phyloP scores from a whole-genome alignment of 208 protist species.

The Trichomonas vaginalis region DNA sequence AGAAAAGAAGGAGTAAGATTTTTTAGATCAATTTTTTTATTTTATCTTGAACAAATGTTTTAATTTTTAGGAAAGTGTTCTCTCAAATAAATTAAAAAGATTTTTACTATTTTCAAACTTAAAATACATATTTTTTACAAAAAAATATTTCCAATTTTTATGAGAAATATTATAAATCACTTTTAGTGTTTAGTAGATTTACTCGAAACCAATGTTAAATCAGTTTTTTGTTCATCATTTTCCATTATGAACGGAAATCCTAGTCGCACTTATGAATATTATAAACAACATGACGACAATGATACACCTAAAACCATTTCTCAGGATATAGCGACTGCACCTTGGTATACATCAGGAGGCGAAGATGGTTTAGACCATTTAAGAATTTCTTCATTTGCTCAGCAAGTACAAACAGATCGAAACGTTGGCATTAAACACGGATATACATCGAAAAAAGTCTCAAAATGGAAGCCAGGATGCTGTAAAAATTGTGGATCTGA shows the following conservation, averaged over 20 bases:
- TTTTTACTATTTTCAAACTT: no score
- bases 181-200: no score
- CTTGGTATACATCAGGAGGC: neutral
- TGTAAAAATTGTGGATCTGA: neutral
- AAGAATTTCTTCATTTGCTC: neutral
- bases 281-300: neutral
- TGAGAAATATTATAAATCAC: no score
- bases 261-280: neutral
- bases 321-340: neutral
- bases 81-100: no score
- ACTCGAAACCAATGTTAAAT: no score
- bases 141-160: no score
- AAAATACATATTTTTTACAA: no score
- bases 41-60: no score
- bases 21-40: no score
- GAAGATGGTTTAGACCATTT: neutral
- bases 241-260: neutral
- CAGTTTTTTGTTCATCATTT: no score
- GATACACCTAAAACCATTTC: neutral
- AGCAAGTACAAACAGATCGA: neutral
- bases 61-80: no score
- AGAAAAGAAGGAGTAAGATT: neutral
- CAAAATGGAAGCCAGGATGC: constrained; percentile 3
- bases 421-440: neutral
- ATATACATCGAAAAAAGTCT: neutral